Conservation (phyloP, 345 rosid genomes). For the Euclidium syriacum region DNA sequence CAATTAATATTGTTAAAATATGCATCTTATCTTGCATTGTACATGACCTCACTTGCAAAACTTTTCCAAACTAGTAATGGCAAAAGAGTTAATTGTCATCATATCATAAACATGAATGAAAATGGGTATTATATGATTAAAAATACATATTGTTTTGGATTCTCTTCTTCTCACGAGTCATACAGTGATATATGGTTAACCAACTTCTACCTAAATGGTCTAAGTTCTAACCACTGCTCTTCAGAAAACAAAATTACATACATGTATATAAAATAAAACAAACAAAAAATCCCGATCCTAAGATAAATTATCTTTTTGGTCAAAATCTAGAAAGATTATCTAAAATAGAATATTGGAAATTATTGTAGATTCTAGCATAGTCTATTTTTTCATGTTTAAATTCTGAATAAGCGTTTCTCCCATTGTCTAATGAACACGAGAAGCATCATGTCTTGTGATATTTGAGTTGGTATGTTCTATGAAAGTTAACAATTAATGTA, state of each 20-base stretch:
- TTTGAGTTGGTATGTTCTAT: neutral
- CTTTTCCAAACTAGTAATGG: slow-evolving; percentile 2
- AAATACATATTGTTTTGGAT: neutral
- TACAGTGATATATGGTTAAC: slow-evolving; percentile 28
- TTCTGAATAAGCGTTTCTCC: neutral
- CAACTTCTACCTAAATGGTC: slow-evolving; percentile 14
- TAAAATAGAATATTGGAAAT: neutral
- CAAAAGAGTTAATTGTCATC: neutral
- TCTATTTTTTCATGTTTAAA: neutral
- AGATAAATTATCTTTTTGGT: too few relatives aligned
- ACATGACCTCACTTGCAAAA: slow-evolving; percentile 14
- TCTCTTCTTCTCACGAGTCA: neutral
- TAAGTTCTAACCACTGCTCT: slow-evolving; percentile 18
- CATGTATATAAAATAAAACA: neutral
- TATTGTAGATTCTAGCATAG: neutral
- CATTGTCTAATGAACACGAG: neutral
- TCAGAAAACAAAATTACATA: neutral
- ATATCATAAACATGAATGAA: slow-evolving; percentile 13
- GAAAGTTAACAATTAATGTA: neutral
- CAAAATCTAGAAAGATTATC: neutral
- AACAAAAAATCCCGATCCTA: neutral
- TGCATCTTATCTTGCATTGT: neutral
- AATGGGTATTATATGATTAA: neutral
- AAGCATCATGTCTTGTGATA: slow-evolving; percentile 3
- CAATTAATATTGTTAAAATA: neutral